These are phyloP conservation scores for Brettanomyces bruxellensis DNA, from an alignment of 805 yeast species.

Conservation along the genomic window DNA sequence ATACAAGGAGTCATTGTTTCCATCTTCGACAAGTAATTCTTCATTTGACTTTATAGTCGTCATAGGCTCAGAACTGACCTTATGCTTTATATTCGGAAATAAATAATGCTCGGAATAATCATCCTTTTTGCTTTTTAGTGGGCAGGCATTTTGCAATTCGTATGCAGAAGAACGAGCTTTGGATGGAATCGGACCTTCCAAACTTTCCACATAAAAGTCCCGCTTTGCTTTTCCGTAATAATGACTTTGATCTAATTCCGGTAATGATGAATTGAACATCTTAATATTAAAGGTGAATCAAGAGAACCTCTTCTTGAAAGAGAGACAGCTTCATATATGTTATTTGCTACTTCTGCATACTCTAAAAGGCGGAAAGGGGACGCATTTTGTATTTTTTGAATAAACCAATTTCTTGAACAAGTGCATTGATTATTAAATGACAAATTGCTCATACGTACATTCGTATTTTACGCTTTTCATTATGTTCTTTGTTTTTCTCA, in stretches of 20 bases:
- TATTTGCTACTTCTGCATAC: too few species aligned
- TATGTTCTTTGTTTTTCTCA: not conserved
- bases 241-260: constrained; percentile 18
- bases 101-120: too few species aligned
- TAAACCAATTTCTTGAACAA: too few species aligned
- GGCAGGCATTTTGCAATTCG: not conserved
- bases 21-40: not conserved
- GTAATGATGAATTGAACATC: constrained; percentile 10
- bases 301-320: not conserved
- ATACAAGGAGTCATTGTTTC: constrained; percentile 19
- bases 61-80: not conserved
- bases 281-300: not conserved
- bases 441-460: too few species aligned
- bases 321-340: too few species aligned
- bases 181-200: not conserved
- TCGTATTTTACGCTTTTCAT: too few species aligned
- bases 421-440: too few species aligned
- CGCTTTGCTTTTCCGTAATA: not conserved
- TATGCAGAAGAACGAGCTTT: constrained; percentile 1
- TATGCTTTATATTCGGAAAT: too few species aligned
- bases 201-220: not conserved
- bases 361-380: too few species aligned
- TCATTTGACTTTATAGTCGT: not conserved
- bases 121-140: too few species aligned
- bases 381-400: too few species aligned